These are phyloP conservation scores for Diaporthe humulicola DNA, from an alignment of 2,329 filamentous ascomycete species.

Conservation along the genomic window DNA sequence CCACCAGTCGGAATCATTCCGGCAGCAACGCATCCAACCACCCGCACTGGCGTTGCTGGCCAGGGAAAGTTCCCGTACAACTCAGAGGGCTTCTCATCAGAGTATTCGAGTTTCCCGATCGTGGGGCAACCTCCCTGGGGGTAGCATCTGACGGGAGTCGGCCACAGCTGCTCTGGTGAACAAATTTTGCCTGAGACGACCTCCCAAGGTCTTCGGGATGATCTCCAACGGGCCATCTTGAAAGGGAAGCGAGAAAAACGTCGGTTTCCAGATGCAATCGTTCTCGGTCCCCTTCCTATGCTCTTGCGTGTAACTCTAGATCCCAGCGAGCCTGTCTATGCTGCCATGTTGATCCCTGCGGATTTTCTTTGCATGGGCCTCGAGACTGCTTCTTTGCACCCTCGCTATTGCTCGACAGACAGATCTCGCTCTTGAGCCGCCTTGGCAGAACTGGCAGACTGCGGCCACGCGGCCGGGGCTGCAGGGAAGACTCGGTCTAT, in stretches of 20 bases:
- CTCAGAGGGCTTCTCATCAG: not conserved
- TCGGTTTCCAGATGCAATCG: not conserved
- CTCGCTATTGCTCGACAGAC: not conserved
- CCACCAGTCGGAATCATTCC: constrained; percentile 7
- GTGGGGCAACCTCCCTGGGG: not conserved
- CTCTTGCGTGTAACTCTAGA: not conserved
- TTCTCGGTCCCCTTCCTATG: not conserved
- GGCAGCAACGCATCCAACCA: not conserved
- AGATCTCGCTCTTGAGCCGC: not conserved
- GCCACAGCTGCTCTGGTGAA: no score
- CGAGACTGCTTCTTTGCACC: not conserved
- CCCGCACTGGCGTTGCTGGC: not conserved
- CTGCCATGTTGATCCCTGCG: not conserved
- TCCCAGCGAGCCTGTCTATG: not conserved
- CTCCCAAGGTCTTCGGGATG: not conserved
- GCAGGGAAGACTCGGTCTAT: constrained; percentile 22
- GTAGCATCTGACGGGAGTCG: not conserved
- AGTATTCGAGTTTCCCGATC: not conserved
- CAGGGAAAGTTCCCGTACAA: not conserved
- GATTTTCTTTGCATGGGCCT: not conserved
- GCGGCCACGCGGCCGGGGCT: constrained; percentile 22
- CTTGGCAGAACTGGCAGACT: constrained; percentile 18
- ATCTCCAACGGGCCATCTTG: not conserved
- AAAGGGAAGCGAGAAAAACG: no score
- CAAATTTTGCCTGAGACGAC: no score